Base-by-base conservation (phyloP, 2,329 filamentous ascomycete species). In the Colletotrichum theobromicola region DNA sequence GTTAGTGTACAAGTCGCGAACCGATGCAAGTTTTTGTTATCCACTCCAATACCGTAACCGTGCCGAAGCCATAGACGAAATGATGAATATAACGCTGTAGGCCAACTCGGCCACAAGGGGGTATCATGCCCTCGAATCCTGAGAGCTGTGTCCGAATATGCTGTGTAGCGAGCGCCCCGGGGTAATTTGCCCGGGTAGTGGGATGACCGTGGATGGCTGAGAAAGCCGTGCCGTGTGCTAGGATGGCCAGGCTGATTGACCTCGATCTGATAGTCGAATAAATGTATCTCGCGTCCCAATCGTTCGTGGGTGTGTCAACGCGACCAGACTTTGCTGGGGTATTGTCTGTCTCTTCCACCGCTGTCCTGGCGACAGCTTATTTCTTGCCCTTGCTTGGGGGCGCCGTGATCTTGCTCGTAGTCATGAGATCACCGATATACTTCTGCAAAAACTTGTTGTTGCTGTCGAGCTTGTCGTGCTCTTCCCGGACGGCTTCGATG, bases 361-460 rank as follows among this genome's bases (percentile, higher is more conserved):
- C 15, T 18, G 18, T 4, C 24, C 3, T 3, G 5, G 7, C 10
- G 21, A 18, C 21, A 18, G 32, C 35, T 88, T 81, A 92, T 82
- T 91, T 92, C 80, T 90, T 90, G 69, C 83, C 84, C 35, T 89
- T 86, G 75, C 84, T 86, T 68, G 86, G 85, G 2, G 89, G 87
- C 2, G 92, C 88, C 1, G 92, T 94, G 78, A 94, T 93, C 81
- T 94, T 94, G 82, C 91, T 93, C n/a, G 92, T 94, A 78, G 95
- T 94, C 91, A 98, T 98, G 70, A 98, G 89, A 81, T 98, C 96
- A 77, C 96, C 96, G 80, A 98, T 98, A 83, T 98, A 98, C 84
- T 98, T 98, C 84, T 98, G 96, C 62, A 99, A 86, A 81, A 98
- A 98, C 81, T 95, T 96, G 89, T 99, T 99, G 84, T 98, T 96